A percentile compares a stretch with the other conserved stretches of the same genome.
Evolutionary conservation across 2,329 filamentous ascomycete species (phyloP).

Genomic region (Ascochyta koolunga): DNA sequence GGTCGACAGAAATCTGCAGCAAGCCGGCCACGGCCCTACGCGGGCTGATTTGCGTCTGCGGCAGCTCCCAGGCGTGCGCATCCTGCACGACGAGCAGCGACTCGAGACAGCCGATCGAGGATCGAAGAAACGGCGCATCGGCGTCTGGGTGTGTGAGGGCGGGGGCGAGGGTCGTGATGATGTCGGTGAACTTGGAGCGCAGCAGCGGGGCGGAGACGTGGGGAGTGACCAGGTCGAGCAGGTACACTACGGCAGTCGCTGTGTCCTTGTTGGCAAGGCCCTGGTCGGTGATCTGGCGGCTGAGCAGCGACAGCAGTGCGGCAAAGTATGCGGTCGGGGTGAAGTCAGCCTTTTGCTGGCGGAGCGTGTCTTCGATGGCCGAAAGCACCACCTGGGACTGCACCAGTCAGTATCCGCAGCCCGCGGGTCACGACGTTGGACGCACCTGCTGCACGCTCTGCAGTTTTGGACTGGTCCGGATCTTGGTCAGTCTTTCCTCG

Average conservation of each 20-base stretch:
- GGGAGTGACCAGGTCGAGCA: conserved; percentile 89
- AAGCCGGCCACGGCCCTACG: conserved; percentile 86
- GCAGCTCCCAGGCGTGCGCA: conserved; percentile 82
- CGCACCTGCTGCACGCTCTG: conserved; percentile 90
- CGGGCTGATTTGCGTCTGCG: conserved; percentile 81
- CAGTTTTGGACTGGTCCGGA: conserved; percentile 87
- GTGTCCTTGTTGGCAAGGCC: conserved; percentile 80
- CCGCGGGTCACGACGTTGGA: no score
- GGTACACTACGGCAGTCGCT: conserved; percentile 86
- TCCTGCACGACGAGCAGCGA: conserved; percentile 91
- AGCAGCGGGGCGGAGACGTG: conserved; percentile 85
- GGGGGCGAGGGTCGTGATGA: conserved; percentile 84
- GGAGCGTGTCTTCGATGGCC: conserved; percentile 90
- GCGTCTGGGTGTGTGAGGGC: conserved; percentile 79
- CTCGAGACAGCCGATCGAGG: conserved; percentile 91
- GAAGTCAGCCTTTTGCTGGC: conserved; percentile 81
- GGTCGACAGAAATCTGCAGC: conserved; percentile 82
- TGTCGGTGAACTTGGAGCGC: conserved; percentile 92
- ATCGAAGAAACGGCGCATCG: conserved; percentile 83
- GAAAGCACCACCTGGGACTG: conserved; percentile 85
- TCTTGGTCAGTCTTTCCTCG: conserved; percentile 94
- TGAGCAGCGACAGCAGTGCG: conserved; percentile 86
- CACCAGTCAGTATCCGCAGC: conserved; percentile 19
- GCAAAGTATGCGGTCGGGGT: conserved; percentile 94
- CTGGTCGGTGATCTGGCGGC: conserved; percentile 70